Base-by-base conservation (phyloP, 305 asterid species). In the Stenogyne calaminthoides region DNA sequence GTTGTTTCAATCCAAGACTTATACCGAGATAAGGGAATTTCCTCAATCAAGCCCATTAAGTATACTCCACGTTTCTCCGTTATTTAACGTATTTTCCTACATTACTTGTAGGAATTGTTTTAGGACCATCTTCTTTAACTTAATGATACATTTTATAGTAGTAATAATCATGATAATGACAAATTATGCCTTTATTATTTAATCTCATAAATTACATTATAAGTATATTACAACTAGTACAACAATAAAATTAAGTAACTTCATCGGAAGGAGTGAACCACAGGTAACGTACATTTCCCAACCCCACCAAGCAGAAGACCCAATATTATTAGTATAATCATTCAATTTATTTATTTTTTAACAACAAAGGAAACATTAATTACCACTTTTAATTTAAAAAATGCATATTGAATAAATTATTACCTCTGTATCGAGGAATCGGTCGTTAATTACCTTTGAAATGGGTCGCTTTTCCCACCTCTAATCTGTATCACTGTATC, bases 361-460 rank as follows among this genome's bases (percentile, higher is more conserved):
- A n/a, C n/a, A n/a, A n/a, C 6, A 9, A 1, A 14, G 18, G 15
- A 47, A 4, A 11, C 7, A 14, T 49, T 49, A 6, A 47, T n/a
- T 47, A n/a, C 6, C 14, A 47, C 3, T n/a, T n/a, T n/a, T n/a
- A n/a, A n/a, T n/a, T n/a, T n/a, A n/a, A n/a, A n/a, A n/a, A n/a
- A n/a, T n/a, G n/a, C n/a, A n/a, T n/a, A n/a, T 39, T 36, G 8
- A 46, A 46, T 4, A 14, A 46, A 46, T 14, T n/a, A 46, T 46
- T 36, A 36, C 9, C 7, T 36, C 25, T 4, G 3, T n/a, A 47
- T 47, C 9, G 55, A 14, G 19, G 55, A 47, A 47, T 47, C 19
- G 19, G 57, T 75, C 22, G 5, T 74, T 37, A 40, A 6, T 64
- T 65, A 66, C 77, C 81, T 66, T 61, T 32, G 22, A 68, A 55